These are phyloP conservation scores for Saccharomyces pastorianus DNA, from an alignment of 1,139 yeast species.

Conservation along the genomic window DNA sequence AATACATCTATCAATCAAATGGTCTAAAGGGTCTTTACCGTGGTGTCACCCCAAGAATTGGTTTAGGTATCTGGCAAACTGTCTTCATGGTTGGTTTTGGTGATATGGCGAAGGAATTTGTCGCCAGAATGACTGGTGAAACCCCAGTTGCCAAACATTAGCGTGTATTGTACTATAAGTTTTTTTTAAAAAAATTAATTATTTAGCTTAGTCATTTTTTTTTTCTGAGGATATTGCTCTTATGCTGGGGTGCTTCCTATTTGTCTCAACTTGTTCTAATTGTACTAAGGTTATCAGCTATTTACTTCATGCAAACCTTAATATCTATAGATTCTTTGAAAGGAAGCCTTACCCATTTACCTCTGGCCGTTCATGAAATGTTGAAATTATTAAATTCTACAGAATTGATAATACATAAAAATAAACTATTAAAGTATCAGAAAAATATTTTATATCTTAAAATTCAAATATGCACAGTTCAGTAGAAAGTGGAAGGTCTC, in stretches of 20 bases:
- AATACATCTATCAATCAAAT: slow-evolving; percentile 70
- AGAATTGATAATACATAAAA: slow-evolving; percentile 7
- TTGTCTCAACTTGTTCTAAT: background rate
- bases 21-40: slow-evolving; percentile 89
- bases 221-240: no score
- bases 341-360: background rate
- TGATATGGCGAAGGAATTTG: slow-evolving; percentile 71
- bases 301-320: background rate
- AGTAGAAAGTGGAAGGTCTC: slow-evolving; percentile 97
- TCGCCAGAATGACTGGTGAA: slow-evolving; percentile 51
- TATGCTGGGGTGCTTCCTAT: background rate
- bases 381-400: slow-evolving; percentile 8
- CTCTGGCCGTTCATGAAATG: background rate
- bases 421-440: slow-evolving; percentile 1
- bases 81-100: slow-evolving; percentile 99
- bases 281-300: background rate
- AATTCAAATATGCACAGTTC: slow-evolving; percentile 28
- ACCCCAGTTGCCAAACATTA: slow-evolving; percentile 42
- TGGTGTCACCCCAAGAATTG: slow-evolving; percentile 95
- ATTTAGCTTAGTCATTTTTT: no score
- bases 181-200: background rate
- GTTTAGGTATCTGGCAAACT: slow-evolving; percentile 96
- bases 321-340: background rate
- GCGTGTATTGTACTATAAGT: background rate
- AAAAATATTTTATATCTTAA: background rate